These are phyloP conservation scores for Phytophthora colocasiae DNA, from an alignment of 352 stramenopile species.

Conservation along the genomic window DNA sequence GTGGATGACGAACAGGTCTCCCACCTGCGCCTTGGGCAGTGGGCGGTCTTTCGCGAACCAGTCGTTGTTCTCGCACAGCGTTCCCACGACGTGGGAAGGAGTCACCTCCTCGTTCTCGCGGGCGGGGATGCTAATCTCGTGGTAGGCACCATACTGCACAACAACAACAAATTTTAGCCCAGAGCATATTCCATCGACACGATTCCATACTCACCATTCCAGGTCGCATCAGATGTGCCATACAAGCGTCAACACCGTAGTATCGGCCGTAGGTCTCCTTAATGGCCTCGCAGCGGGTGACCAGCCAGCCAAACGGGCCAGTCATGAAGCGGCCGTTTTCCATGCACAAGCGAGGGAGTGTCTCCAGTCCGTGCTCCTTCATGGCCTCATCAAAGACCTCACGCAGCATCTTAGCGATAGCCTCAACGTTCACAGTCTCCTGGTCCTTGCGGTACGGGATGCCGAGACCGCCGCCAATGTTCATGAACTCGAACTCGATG, in stretches of 20 bases:
- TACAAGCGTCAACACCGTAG: constrained; percentile 90
- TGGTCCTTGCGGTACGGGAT: constrained; percentile 89
- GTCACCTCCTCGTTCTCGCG: constrained; percentile 52
- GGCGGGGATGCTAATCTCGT: constrained; percentile 86
- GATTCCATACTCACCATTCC: constrained; percentile 55
- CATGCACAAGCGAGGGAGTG: constrained; percentile 83
- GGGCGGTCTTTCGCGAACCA: constrained; percentile 90
- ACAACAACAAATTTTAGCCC: no score
- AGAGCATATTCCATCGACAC: no score
- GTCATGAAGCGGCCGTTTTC: constrained; percentile 93
- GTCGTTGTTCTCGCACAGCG: constrained; percentile 93
- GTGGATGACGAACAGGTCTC: constrained; percentile 92
- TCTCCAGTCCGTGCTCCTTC: constrained; percentile 63
- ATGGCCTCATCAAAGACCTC: constrained; percentile 82
- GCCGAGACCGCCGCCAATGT: constrained; percentile 89
- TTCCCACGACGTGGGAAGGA: constrained; percentile 82
- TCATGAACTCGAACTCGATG: constrained; percentile 93
- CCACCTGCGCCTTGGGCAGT: constrained; percentile 74
- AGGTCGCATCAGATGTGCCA: constrained; percentile 91
- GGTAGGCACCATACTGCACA: constrained; percentile 77
- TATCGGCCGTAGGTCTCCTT: constrained; percentile 89
- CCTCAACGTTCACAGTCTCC: constrained; percentile 66
- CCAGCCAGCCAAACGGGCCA: constrained; percentile 86
- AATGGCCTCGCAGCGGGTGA: constrained; percentile 86
- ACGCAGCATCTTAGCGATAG: constrained; percentile 80